Evolutionary conservation across 2,329 filamentous ascomycete genomes (phyloP).

Genomic region (Phoma sp.): DNA sequence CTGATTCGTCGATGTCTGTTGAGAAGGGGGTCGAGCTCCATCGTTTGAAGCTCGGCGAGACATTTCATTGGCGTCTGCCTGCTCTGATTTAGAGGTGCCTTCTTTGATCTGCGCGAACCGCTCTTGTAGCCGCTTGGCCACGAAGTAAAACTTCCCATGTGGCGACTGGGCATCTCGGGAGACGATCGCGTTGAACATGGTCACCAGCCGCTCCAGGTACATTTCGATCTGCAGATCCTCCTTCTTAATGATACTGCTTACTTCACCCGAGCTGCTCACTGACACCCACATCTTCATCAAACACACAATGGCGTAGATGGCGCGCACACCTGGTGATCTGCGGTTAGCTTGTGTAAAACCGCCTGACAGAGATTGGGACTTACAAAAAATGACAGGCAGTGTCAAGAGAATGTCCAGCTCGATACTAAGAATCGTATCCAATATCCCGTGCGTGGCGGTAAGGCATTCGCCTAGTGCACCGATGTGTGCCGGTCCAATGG

Average conservation of each 20-base stretch:
- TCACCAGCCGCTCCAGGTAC: conserved; percentile 54
- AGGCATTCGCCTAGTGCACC: conserved; percentile 55
- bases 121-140: conserved; percentile 53
- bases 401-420: conserved; percentile 52
- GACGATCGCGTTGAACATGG: conserved; percentile 53
- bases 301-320: conserved; percentile 63
- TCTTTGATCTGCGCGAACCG: conserved; percentile 54
- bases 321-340: conserved; percentile 53
- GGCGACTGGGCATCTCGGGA: conserved; percentile 50
- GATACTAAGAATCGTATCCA: conserved; percentile 57
- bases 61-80: conserved; percentile 30
- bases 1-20: conserved; percentile 40
- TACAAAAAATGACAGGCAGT: conserved; percentile 55
- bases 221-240: conserved; percentile 55
- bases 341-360: conserved; percentile 20
- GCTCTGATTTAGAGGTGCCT: conserved; percentile 44
- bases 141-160: conserved; percentile 56
- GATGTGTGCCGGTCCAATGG: conserved; percentile 55
- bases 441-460: conserved; percentile 53
- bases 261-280: conserved; percentile 56
- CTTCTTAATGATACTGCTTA: conserved; percentile 57
- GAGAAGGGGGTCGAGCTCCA: conserved; percentile 23
- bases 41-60: conserved; percentile 26
- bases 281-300: conserved; percentile 67
- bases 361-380: conserved; percentile 12